phyloP scores from a whole-genome alignment of 768 basidiomycete species.

The Zangia roseola region DNA sequence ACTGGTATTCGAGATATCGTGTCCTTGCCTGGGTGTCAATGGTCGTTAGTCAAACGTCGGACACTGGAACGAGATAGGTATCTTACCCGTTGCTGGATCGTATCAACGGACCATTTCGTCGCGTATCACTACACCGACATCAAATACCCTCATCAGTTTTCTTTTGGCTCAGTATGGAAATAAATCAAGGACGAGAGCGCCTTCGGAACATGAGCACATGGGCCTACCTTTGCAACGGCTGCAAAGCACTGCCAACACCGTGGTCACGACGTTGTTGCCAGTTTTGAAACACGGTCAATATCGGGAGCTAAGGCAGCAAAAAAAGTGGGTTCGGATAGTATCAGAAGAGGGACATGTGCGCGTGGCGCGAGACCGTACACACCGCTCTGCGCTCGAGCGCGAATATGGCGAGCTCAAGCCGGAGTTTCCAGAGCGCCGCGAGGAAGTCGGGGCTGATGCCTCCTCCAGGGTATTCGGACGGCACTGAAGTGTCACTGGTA shows the following conservation, averaged over 20 bases:
- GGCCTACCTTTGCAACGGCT: conserved; percentile 6
- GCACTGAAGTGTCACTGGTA: neutral
- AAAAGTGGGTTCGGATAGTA: neutral
- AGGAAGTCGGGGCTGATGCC: conserved; percentile 10
- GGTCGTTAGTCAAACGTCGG: no score
- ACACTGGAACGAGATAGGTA: no score
- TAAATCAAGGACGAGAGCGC: no score
- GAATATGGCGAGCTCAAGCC: conserved; percentile 20
- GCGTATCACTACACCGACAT: neutral
- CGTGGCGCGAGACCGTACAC: neutral
- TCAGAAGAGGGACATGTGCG: no score
- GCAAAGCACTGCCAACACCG: neutral
- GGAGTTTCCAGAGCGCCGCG: conserved; percentile 16
- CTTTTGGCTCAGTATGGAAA: no score
- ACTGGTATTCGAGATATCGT: neutral
- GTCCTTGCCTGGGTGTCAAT: neutral
- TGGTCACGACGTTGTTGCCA: neutral
- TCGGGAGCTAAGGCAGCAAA: conserved; percentile 12
- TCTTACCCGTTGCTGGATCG: neutral
- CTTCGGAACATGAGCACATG: neutral
- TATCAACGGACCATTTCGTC: neutral
- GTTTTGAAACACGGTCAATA: conserved; percentile 19
- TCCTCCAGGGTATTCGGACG: neutral
- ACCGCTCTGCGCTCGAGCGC: conserved; percentile 23
- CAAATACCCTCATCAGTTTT: neutral